phyloP scores from a whole-genome alignment of 306 rosid species.

The Elaeagnus macrophylla region DNA sequence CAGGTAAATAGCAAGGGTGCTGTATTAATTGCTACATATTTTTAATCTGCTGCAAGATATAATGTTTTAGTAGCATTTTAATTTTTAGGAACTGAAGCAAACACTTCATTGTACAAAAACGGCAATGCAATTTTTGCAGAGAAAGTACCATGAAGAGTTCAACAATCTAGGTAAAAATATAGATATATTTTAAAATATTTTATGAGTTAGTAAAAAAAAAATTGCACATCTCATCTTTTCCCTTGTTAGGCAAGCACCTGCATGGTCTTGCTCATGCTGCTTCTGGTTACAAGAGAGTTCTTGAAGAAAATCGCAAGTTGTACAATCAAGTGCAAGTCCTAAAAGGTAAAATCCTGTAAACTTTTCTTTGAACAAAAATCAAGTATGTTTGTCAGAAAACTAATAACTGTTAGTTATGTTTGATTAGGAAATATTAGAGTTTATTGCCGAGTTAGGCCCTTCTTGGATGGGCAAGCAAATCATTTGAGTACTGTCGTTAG shows the following conservation, averaged over 20 bases:
- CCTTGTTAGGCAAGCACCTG: slow-evolving; percentile 57
- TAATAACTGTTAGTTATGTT: slow-evolving; percentile 16
- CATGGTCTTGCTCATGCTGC: slow-evolving; percentile 72
- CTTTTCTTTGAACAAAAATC: neutral
- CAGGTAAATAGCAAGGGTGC: slow-evolving; percentile 33
- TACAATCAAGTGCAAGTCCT: slow-evolving; percentile 87
- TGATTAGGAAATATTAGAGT: slow-evolving; percentile 85
- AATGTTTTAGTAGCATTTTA: slow-evolving; percentile 13
- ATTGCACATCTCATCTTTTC: slow-evolving; percentile 7
- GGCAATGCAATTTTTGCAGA: slow-evolving; percentile 56
- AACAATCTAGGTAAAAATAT: slow-evolving; percentile 40
- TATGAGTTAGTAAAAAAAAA: slow-evolving; percentile 4
- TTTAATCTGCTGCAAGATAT: neutral
- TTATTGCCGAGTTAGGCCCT: slow-evolving; percentile 85
- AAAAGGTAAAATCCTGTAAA: slow-evolving; percentile 44
- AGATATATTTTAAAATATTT: neutral
- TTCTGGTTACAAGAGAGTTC: slow-evolving; percentile 74
- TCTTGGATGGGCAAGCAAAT: slow-evolving; percentile 46
- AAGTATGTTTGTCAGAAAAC: slow-evolving; percentile 1
- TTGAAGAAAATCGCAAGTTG: slow-evolving; percentile 90
- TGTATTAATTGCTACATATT: neutral
- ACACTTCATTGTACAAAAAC: slow-evolving; percentile 51
- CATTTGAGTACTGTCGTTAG: slow-evolving; percentile 30
- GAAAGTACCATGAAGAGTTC: slow-evolving; percentile 56
- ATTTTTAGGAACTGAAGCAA: slow-evolving; percentile 53